These are phyloP conservation scores for Lachnellula cervina DNA, from an alignment of 2,329 filamentous ascomycete species.

Conservation along the genomic window DNA sequence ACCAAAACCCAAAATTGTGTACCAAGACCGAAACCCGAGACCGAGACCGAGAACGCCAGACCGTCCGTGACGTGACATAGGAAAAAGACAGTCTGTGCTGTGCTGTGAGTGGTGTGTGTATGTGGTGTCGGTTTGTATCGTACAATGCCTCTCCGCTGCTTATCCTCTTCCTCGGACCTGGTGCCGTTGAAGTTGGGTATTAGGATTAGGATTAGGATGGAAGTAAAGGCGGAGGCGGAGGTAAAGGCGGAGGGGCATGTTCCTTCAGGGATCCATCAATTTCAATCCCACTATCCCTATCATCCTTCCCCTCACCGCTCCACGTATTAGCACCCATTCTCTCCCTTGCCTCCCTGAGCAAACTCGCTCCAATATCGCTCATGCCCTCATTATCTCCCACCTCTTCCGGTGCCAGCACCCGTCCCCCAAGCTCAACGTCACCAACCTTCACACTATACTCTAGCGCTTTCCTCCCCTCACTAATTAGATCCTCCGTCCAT, in stretches of 20 bases:
- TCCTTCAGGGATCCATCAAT: conserved; percentile 18
- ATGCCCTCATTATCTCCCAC: conserved; percentile 38
- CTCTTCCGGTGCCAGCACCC: conserved; percentile 70
- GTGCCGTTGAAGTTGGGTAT: background rate
- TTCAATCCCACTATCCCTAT: conserved; percentile 29
- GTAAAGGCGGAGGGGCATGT: background rate
- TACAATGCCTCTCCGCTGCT: background rate
- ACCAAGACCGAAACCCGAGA: too few species aligned
- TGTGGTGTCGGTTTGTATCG: background rate
- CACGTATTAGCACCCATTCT: conserved; percentile 23
- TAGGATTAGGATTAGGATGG: background rate
- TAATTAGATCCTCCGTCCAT: conserved; percentile 87
- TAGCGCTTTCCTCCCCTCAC: conserved; percentile 80
- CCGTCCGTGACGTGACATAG: background rate
- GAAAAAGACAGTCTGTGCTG: background rate
- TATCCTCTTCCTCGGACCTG: too few species aligned
- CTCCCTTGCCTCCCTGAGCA: conserved; percentile 26
- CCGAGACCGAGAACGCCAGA: background rate
- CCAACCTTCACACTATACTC: conserved; percentile 74
- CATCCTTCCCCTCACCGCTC: conserved; percentile 20
- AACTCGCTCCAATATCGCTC: conserved; percentile 23
- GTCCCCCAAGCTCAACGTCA: conserved; percentile 76
- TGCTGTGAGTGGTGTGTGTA: background rate
- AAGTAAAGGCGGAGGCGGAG: background rate
- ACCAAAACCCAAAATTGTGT: too few species aligned